Conservation (phyloP, 1,284 basidiomycete genomes). For the Xerocomus tenax region DNA sequence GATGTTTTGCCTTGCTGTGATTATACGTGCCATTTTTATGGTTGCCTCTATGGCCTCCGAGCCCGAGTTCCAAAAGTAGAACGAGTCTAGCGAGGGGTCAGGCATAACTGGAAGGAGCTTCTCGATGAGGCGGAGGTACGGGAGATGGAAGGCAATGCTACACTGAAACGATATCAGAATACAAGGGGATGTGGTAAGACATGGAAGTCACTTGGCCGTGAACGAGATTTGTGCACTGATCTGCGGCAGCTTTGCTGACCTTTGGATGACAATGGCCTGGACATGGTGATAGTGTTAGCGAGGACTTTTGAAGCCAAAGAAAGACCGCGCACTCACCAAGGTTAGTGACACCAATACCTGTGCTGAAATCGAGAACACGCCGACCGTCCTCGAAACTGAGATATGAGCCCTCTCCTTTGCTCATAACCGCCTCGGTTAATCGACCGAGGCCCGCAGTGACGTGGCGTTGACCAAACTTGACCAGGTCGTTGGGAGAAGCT, state of each 20-base stretch:
- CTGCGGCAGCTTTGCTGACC: slow-evolving; percentile 77
- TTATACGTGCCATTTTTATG: slow-evolving; percentile 69
- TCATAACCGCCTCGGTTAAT: slow-evolving; percentile 65
- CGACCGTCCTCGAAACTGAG: slow-evolving; percentile 66
- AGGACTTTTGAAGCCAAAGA: background rate
- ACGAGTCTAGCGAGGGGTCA: slow-evolving; percentile 79
- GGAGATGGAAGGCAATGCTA: slow-evolving; percentile 69
- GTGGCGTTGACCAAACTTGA: slow-evolving; percentile 50
- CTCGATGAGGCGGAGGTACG: slow-evolving; percentile 71
- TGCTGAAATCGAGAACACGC: slow-evolving; percentile 74
- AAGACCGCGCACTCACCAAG: slow-evolving; percentile 44
- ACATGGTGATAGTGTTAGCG: background rate
- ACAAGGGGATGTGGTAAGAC: background rate
- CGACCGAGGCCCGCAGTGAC: slow-evolving; percentile 65
- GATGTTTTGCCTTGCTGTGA: slow-evolving; percentile 79
- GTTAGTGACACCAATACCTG: slow-evolving; percentile 77
- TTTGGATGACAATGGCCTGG: slow-evolving; percentile 81
- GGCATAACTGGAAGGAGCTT: slow-evolving; percentile 77
- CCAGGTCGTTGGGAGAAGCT: slow-evolving; percentile 25
- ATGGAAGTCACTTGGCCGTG: slow-evolving; percentile 55
- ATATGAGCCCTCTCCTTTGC: slow-evolving; percentile 70
- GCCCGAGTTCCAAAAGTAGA: slow-evolving; percentile 95
- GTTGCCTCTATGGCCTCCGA: slow-evolving; percentile 84
- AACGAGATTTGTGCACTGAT: slow-evolving; percentile 75
- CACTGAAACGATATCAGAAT: slow-evolving; percentile 40